Conservation (phyloP, 176 grass and related monocot genomes). For the Eleusine indica region DNA sequence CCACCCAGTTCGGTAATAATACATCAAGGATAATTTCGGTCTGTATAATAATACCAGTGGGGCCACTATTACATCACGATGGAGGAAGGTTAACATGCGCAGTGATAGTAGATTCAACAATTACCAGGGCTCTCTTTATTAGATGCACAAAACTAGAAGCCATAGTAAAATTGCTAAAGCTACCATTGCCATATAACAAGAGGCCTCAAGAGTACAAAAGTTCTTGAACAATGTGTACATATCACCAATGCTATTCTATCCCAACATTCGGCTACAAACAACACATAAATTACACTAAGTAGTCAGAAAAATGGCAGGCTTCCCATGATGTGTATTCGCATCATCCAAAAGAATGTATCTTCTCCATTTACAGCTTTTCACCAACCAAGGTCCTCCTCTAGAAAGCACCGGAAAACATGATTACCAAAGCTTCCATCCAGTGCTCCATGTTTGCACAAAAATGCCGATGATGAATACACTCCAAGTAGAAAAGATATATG, state of each 20-base stretch:
- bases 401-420: constrained; percentile 25
- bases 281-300: constrained; percentile 38
- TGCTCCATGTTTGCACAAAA: constrained; percentile 48
- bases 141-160: constrained; percentile 26
- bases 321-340: constrained; percentile 29
- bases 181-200: constrained; percentile 45
- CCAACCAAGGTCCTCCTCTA: constrained; percentile 22
- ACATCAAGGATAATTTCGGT: not conserved
- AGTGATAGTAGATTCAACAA: not conserved
- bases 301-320: constrained; percentile 34
- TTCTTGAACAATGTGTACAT: constrained; percentile 52
- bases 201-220: constrained; percentile 33
- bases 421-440: constrained; percentile 29
- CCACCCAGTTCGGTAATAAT: not conserved
- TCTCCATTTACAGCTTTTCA: constrained; percentile 23
- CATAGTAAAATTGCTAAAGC: constrained; percentile 28
- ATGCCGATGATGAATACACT: constrained; percentile 41
- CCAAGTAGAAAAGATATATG: constrained; percentile 44
- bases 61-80: not conserved
- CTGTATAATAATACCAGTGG: not conserved
- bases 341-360: constrained; percentile 33
- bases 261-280: not conserved
- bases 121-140: constrained; percentile 28
- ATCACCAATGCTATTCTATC: constrained; percentile 38
- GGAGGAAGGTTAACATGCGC: not conserved